Evolutionary conservation across 129 eudicot species (phyloP), one percentile per base, ranked within the genome.

Genomic region (Helianthus tuberosus): DNA sequence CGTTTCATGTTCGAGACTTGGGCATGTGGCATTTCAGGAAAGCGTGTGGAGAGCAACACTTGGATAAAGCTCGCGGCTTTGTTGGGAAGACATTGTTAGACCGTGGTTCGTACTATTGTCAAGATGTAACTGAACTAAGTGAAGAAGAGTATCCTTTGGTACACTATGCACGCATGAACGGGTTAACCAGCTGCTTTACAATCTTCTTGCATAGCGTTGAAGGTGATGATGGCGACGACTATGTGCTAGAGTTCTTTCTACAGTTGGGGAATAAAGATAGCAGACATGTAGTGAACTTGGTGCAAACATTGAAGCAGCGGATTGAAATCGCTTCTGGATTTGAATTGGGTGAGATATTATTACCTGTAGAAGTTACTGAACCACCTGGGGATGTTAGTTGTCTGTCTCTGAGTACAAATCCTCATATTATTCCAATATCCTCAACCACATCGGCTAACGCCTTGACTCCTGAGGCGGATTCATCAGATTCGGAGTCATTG

Each of bases 121-220:
- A 0, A 51, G 11, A 69, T 51, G 74, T 69, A 14, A 48, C 61
- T 32, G 32, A 69, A 15, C 15, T 50, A 1, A 50, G 61, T 32
- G 62, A 69, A 69, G 74, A 69, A 6, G 74, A 69, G 62, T 69
- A 69, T 32, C 60, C 74, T 50, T 50, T 69, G 48, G 61, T 69
- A 8, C n/a, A 49, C 46, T 5, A 50, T 69, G 74, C 62, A 29
- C 62, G 74, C 9, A 32, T 50, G 62, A 69, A 47, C 32, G 25
- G 61, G 29, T 49, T 69, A 50, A 32, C 27, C 6, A 50, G 48
- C n/a, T 27, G 74, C 48, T 69, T 69, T 49, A 32, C 74, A 51
- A 35, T 69, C 62, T 69, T 29, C n/a, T 29, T 69, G 10, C 74
- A n/a, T 51, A 51, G 61, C 50, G 27, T 27, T 5, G 47, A 5